Conservation (phyloP, 371 early-diverging fungal genomes). For the Mortierella sp. region DNA sequence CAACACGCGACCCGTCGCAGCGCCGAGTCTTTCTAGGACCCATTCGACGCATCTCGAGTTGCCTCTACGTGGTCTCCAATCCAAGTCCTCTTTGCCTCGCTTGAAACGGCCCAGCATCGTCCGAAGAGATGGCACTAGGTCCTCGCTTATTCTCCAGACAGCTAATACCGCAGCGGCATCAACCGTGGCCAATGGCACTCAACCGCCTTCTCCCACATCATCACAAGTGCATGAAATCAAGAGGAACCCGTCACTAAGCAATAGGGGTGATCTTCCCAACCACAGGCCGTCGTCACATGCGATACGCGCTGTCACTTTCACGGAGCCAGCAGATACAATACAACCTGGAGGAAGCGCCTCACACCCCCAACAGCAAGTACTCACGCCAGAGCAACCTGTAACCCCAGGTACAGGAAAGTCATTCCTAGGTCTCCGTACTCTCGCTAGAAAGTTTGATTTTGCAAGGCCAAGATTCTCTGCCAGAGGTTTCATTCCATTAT, state of each 20-base stretch:
- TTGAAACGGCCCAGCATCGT: constrained; percentile 25
- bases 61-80: constrained; percentile 18
- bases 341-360: not conserved
- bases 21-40: constrained; percentile 31
- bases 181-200: constrained; percentile 15
- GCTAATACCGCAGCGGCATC: not conserved
- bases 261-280: constrained; percentile 33
- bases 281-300: constrained; percentile 29
- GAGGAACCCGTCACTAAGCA: constrained; percentile 11
- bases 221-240: constrained; percentile 4
- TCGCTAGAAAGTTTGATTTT: constrained; percentile 26
- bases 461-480: constrained; percentile 20
- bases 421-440: constrained; percentile 29
- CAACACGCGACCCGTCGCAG: constrained; percentile 23
- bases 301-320: constrained; percentile 37
- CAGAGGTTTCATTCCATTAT: constrained; percentile 26
- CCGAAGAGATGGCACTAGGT: constrained; percentile 9
- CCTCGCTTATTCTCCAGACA: not conserved
- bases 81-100: constrained; percentile 46
- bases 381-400: not conserved
- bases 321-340: constrained; percentile 11
- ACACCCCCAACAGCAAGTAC: not conserved
- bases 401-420: constrained; percentile 9
- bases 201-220: constrained; percentile 21
- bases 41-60: constrained; percentile 37